Evolutionary conservation across 2,329 filamentous ascomycete genomes (phyloP).

Genomic region (Stachybotrys chlorohalonatus): DNA sequence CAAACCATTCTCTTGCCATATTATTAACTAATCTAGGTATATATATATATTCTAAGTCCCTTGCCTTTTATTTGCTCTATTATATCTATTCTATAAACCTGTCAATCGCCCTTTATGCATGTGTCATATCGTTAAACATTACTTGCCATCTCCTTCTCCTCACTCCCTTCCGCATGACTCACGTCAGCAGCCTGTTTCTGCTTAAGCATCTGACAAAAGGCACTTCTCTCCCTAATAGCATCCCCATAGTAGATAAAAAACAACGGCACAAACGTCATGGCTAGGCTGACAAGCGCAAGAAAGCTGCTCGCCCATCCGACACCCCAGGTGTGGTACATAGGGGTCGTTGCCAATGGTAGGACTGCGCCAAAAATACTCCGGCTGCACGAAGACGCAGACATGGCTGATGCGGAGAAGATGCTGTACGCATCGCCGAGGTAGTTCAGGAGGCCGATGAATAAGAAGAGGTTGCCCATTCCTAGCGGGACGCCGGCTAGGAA

Average conservation of each 20-base stretch:
- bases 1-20: no score
- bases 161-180: neutral
- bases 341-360: neutral
- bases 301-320: neutral
- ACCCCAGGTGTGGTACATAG: neutral
- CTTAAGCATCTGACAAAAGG: neutral
- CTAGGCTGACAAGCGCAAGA: neutral
- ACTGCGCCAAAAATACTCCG: conserved; percentile 1
- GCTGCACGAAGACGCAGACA: neutral
- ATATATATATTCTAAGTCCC: no score
- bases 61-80: no score
- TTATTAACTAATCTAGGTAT: no score
- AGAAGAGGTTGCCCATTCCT: neutral
- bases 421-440: conserved; percentile 1
- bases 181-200: neutral
- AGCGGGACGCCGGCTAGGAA: neutral
- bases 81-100: neutral
- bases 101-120: neutral
- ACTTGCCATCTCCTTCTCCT: neutral
- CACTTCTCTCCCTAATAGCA: neutral
- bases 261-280: neutral
- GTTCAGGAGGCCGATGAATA: conserved; percentile 1
- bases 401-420: neutral
- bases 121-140: neutral
- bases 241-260: neutral